These are phyloP conservation scores for Micromonas pusilla DNA, from an alignment of 139 green algal genomes.

Conservation along the genomic window DNA sequence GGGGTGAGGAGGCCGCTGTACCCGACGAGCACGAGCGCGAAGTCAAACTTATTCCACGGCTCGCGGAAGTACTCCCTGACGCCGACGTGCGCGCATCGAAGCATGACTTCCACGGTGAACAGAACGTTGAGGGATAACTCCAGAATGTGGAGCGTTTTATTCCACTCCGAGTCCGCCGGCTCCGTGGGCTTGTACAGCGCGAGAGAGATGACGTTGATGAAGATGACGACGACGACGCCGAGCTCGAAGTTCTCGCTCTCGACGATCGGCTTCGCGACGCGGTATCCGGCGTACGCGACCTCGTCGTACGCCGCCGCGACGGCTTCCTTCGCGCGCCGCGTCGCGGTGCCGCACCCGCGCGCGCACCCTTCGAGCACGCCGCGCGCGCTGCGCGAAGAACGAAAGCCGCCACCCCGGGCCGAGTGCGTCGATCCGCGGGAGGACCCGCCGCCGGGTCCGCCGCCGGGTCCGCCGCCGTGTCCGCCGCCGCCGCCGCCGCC, in stretches of 20 bases:
- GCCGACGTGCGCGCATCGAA: slow-evolving; percentile 40
- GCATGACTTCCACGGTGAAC: slow-evolving; percentile 38
- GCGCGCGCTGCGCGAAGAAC: too few relatives aligned
- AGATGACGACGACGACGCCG: slow-evolving; percentile 17
- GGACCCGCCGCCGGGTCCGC: too few relatives aligned
- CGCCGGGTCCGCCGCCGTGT: too few relatives aligned
- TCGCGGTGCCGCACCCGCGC: too few relatives aligned
- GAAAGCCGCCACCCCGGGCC: too few relatives aligned
- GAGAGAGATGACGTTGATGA: slow-evolving; percentile 35
- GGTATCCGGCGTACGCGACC: too few relatives aligned
- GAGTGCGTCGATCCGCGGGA: too few relatives aligned
- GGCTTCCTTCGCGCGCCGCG: too few relatives aligned
- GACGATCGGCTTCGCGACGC: too few relatives aligned
- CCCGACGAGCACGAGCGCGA: slow-evolving; percentile 26
- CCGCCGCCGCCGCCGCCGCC: too few relatives aligned
- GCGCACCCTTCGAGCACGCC: too few relatives aligned
- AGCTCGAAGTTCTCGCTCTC: neutral
- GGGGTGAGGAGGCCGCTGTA: neutral
- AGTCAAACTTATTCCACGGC: slow-evolving; percentile 35
- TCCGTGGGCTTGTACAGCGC: slow-evolving; percentile 28
- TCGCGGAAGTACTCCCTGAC: slow-evolving; percentile 16
- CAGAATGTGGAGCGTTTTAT: slow-evolving; percentile 37
- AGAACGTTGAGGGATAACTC: slow-evolving; percentile 42
- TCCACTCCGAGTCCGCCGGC: slow-evolving; percentile 1
- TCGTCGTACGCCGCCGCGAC: too few relatives aligned